These are phyloP conservation scores for Peronospora destructor DNA, from an alignment of 352 stramenopile genomes.

Conservation along the genomic window DNA sequence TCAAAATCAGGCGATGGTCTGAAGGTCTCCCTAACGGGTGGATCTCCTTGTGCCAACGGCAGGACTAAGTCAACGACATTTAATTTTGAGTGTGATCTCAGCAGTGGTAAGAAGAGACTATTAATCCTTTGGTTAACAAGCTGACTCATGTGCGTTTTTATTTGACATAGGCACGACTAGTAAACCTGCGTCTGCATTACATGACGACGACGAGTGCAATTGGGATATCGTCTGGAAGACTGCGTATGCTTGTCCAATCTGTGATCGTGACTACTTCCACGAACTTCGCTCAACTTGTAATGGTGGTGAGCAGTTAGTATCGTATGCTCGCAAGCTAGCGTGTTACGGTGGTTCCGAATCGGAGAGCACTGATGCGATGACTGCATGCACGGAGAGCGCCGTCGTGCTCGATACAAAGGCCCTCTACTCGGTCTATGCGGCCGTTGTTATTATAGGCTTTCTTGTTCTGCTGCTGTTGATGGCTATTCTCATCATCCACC, in stretches of 20 bases:
- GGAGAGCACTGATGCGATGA: constrained; percentile 37
- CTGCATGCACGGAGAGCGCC: constrained; percentile 53
- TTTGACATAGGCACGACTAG: constrained; percentile 37
- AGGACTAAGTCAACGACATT: constrained; percentile 45
- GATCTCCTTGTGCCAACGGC: constrained; percentile 44
- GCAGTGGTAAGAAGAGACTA: constrained; percentile 31
- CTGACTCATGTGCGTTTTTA: neutral
- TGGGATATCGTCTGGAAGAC: constrained; percentile 63
- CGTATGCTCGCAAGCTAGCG: constrained; percentile 43
- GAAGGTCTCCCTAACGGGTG: constrained; percentile 45
- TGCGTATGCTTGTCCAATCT: constrained; percentile 61
- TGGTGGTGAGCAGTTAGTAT: constrained; percentile 48
- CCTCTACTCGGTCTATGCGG: constrained; percentile 68
- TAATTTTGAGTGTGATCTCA: constrained; percentile 65
- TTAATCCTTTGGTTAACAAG: neutral
- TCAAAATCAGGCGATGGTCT: constrained; percentile 51
- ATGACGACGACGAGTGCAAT: constrained; percentile 46
- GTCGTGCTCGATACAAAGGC: constrained; percentile 64
- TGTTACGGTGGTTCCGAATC: constrained; percentile 53
- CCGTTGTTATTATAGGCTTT: constrained; percentile 51
- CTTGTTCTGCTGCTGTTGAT: constrained; percentile 65
- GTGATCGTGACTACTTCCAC: constrained; percentile 51
- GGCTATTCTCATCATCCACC: constrained; percentile 57
- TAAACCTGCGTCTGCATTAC: constrained; percentile 24
- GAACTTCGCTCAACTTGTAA: constrained; percentile 59